Percentiles rank a stretch among this genome's conserved stretches.
phyloP scores from a whole-genome alignment of 768 basidiomycete genomes.

The Suillus occidentalis region DNA sequence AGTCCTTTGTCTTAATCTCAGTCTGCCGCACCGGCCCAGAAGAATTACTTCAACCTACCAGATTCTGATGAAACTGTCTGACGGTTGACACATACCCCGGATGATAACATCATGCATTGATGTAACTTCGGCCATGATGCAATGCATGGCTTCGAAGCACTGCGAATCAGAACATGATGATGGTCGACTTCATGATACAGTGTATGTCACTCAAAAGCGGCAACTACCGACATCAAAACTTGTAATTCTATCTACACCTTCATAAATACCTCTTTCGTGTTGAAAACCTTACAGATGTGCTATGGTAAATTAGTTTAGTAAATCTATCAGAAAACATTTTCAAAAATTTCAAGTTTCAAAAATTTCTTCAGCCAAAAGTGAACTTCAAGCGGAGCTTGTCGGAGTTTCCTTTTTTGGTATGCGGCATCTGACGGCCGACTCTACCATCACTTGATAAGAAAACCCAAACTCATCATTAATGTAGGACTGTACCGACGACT shows the following conservation, averaged over 20 bases:
- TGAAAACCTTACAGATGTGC: background rate
- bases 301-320: background rate
- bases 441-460: background rate
- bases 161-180: background rate
- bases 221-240: background rate
- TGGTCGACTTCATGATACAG: background rate
- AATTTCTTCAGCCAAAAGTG: background rate
- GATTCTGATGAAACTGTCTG: background rate
- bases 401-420: background rate
- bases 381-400: background rate
- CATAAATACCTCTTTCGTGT: background rate
- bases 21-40: background rate
- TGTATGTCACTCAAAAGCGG: background rate
- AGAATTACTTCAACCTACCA: background rate
- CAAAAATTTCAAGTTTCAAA: background rate
- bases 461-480: slow-evolving; percentile 1
- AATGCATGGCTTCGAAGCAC: background rate
- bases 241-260: slow-evolving; percentile 10
- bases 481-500: background rate
- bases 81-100: background rate
- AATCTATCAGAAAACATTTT: background rate
- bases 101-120: background rate
- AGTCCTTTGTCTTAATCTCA: background rate
- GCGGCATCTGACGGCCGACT: background rate
- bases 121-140: too few species aligned